Evolutionary conservation across 164 flowering plant species (phyloP).

Genomic region (Macadamia tetraphylla): DNA sequence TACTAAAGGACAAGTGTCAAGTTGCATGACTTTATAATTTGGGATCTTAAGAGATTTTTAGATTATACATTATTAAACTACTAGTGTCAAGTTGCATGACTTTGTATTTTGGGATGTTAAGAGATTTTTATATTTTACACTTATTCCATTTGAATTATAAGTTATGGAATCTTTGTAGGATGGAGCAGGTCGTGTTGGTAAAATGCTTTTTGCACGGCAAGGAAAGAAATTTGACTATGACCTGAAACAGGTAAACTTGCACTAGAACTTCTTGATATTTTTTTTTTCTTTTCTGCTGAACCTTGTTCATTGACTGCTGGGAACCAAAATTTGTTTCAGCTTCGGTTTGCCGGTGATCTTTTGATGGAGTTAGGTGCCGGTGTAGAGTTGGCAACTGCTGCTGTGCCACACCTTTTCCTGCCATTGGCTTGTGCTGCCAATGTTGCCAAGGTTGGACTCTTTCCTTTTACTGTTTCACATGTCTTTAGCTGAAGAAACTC

Average conservation of each 20-base stretch:
- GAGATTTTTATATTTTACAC: neutral
- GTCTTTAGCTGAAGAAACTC: neutral
- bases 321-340: slow-evolving; percentile 38
- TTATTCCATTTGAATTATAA: neutral
- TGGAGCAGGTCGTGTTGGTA: slow-evolving; percentile 99
- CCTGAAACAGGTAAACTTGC: slow-evolving; percentile 70
- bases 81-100: no score
- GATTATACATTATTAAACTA: no score
- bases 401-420: slow-evolving; percentile 88
- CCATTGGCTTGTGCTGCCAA: slow-evolving; percentile 99
- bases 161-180: slow-evolving; percentile 41
- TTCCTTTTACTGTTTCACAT: neutral
- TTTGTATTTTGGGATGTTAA: no score
- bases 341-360: slow-evolving; percentile 96
- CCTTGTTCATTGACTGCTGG: neutral
- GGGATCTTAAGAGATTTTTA: no score
- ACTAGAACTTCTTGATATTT: neutral
- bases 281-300: slow-evolving; percentile 1
- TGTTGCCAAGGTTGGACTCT: slow-evolving; percentile 73
- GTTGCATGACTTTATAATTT: no score
- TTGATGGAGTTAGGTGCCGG: slow-evolving; percentile 98
- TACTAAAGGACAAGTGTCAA: no score
- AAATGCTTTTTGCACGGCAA: slow-evolving; percentile 92
- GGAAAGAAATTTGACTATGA: slow-evolving; percentile 99
- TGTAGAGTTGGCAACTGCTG: slow-evolving; percentile 91